Base-by-base conservation (phyloP, 1,284 basidiomycete species). In the Limonomyces culmigenus region DNA sequence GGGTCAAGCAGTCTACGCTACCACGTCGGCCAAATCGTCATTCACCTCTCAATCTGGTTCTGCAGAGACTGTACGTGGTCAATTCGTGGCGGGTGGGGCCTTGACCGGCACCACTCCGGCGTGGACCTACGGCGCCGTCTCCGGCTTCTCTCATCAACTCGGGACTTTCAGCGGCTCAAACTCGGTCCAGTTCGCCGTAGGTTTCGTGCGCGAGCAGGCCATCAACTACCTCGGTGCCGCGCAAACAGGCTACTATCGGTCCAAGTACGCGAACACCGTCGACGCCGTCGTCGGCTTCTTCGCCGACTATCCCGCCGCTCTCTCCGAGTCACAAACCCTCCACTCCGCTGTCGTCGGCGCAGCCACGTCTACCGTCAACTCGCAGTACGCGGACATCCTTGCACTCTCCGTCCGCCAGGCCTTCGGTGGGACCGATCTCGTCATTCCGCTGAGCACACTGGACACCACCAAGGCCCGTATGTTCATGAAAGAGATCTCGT, bases 51-150 rank as follows among this genome's bases (percentile, higher is more conserved):
- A n/a, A n/a, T n/a, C n/a, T n/a, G n/a, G n/a, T n/a, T n/a, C n/a
- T n/a, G n/a, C n/a, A n/a, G n/a, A n/a, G n/a, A n/a, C n/a, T n/a
- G n/a, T n/a, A n/a, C n/a, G n/a, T n/a, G n/a, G n/a, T n/a, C n/a
- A n/a, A n/a, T n/a, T n/a, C n/a, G n/a, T n/a, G n/a, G n/a, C n/a
- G n/a, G n/a, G n/a, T n/a, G n/a, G n/a, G n/a, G n/a, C n/a, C n/a
- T n/a, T n/a, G n/a, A n/a, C n/a, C n/a, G n/a, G n/a, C n/a, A n/a
- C n/a, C n/a, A n/a, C n/a, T n/a, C n/a, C n/a, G n/a, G 62, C 76
- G 34, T 55, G 54, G 30, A 51, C 75, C 47, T 53, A 65, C 40
- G 77, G 74, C 70, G 73, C 73, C 15, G 71, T 77, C 3, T 74
- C 77, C 43, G 74, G 60, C 5, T 59, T 74, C 40, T 61, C 71